Percentiles rank a stretch among this genome's conserved stretches.
These are phyloP conservation scores for Coemansia sp. DNA, from an alignment of 192 early-diverging fungal genomes.

Conservation along the genomic window DNA sequence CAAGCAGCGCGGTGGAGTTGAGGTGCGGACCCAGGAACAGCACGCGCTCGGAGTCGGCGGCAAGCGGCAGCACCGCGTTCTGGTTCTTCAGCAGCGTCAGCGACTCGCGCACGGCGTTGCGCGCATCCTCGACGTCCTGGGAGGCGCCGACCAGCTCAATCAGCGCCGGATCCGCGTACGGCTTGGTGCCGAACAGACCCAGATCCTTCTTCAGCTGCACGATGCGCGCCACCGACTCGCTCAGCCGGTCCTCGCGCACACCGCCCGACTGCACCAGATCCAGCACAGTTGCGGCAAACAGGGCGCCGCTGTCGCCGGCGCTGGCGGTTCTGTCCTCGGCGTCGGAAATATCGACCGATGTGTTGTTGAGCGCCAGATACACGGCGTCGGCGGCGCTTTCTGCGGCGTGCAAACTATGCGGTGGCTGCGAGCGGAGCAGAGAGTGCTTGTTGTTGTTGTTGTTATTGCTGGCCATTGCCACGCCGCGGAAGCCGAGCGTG, in stretches of 20 bases:
- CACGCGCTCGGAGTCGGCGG: constrained; percentile 38
- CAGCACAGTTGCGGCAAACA: constrained; percentile 44
- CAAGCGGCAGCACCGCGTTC: constrained; percentile 49
- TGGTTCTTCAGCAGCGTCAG: constrained; percentile 62
- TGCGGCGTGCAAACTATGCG: constrained; percentile 11
- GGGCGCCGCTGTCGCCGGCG: constrained; percentile 49
- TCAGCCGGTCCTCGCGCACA: constrained; percentile 48
- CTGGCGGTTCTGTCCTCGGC: constrained; percentile 15
- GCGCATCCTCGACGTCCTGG: constrained; percentile 54
- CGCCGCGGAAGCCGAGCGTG: constrained; percentile 58
- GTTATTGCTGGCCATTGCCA: constrained; percentile 58
- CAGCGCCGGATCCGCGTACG: constrained; percentile 38
- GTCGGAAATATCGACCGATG: constrained; percentile 59
- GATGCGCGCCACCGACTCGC: constrained; percentile 56
- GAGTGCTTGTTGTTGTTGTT: background rate
- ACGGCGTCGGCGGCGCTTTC: constrained; percentile 56
- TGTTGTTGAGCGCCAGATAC: constrained; percentile 54
- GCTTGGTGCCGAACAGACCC: constrained; percentile 52
- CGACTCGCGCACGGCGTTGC: constrained; percentile 57
- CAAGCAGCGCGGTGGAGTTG: constrained; percentile 56
- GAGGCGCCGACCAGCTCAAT: constrained; percentile 40
- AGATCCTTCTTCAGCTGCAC: constrained; percentile 68
- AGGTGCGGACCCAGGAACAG: constrained; percentile 61
- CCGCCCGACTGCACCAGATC: constrained; percentile 40
- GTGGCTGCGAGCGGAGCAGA: constrained; percentile 27